Base-by-base conservation (phyloP, 257 asterid species). In the Penstemon barbatus region DNA sequence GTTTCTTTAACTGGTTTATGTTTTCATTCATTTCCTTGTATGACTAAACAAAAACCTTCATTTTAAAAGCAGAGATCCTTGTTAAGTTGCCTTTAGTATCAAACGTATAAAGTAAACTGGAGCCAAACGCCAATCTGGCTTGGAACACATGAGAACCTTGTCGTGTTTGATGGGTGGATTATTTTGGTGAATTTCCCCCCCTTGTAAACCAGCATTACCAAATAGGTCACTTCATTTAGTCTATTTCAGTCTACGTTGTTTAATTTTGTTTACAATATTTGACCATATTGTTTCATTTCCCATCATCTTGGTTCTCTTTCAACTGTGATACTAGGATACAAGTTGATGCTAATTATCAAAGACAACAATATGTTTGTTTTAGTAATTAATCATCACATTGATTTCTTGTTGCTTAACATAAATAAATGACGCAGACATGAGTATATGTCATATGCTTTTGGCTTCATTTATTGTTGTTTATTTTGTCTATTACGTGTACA, bases 401-500 rank as follows among this genome's bases (percentile, higher is more conserved):
- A 15, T 41, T 54, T 36, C 61, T 40, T 60, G 44, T 60, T 41
- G 2, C 37, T 38, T 42, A 40, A 18, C 8, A 7, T 41, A 19
- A 55, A 46, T 6, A 13, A 48, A 45, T 57, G 38, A n/a, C 41
- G 40, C 61, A 57, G 57, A 38, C 65, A 53, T 58, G 25, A 46
- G 15, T 4, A 48, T 9, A 51, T 3, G 58, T 6, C 12, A 40
- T 53, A 1, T 18, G 36, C 60, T 66, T 7, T 33, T 11, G 49
- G 3, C 44, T 61, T 52, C n/a, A 55, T 56, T 50, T 5, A 15
- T 51, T 57, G 48, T 56, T 49, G n/a, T 25, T 50, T 58, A 50
- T 40, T 41, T 56, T 33, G 11, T 70, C 66, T n/a, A 55, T 72
- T 57, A 71, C 69, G 60, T 61, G 61, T 44, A 63, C 86, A 78